Base-by-base conservation (phyloP, 129 eudicot genomes). In the Artemisia argyi region DNA sequence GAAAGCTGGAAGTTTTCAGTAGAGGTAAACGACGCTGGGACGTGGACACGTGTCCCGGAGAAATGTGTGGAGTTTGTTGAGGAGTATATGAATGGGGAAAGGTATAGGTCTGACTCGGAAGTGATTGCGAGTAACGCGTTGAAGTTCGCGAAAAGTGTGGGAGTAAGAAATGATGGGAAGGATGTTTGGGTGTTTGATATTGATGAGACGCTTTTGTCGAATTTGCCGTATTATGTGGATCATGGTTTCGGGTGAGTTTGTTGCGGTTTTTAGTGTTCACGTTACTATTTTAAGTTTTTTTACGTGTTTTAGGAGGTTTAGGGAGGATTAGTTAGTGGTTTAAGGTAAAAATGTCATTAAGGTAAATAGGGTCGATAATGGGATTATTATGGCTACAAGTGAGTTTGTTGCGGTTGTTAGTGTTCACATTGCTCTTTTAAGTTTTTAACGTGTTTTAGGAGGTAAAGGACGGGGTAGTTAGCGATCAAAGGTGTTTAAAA, bases 181-280 rank as follows among this genome's bases (percentile, higher is more conserved):
- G 92, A 89, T 22, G 96, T 84, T 58, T 92, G 98, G 98, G 75
- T 92, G 19, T 92, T 92, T 54, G 98, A 89, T 78, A 82, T 92
- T 50, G 98, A 92, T 16, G 98, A 92, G 82, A 92, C 98, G 12
- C 65, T 92, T 85, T 83, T 92, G 11, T 83, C 96, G n/a, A 86
- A 85, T 80, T 52, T 89, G 67, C 96, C 96, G 1, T 87, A 84
- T 73, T 92, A 85, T 18, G 83, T 61, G 22, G 32, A 9, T 42
- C 85, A 85, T 48, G 94, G 86, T n/a, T 92, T n/a, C 59, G 97
- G 96, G 96, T 86, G 39, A 80, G 72, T 17, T 53, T 24, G 62
- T 44, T 70, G 69, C 73, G 47, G 58, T 57, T 58, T 17, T 66
- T 11, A 30, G 32, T 51, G 44, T 71, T 44, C 6, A 30, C 55